Base-by-base conservation (phyloP, 495 filamentous ascomycete genomes). In the Viridothelium virens region DNA sequence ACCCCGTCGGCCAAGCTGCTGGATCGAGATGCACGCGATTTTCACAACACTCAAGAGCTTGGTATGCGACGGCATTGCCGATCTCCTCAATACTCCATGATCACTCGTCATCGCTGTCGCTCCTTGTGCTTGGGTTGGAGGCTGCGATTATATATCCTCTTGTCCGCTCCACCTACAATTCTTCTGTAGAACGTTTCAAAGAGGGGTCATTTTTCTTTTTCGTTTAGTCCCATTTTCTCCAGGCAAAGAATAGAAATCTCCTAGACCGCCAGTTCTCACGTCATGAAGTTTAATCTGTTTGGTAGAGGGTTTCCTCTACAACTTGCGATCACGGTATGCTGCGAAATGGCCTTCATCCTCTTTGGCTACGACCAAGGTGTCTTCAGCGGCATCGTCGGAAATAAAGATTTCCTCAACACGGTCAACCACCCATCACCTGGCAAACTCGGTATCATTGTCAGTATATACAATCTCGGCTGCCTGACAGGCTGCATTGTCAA, bases 311-410 rank as follows among this genome's bases (percentile, higher is more conserved):
- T 70, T 31, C 69, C 63, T 33, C 71, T 76, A 18, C 72, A 67
- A 11, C 59, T 70, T 16, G 74, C 74, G 39, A 73, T 76, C 62
- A 76, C 69, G 14, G 41, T 74, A 16, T 66, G 66, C 14, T 76
- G 74, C 59, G 68, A 74, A 62, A 74, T 76, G 53, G 74, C 74
- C 7, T 76, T 76, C 62, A 71, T 76, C 34, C 65, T 76, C n/a
- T 74, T 73, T 56, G 77, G 82, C 31, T 85, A 84, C 65, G 83
- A 85, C 61, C 83, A 85, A 71, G 83, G 81, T 64, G 78, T 82
- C 7, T 81, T 83, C 70, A 78, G 76, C 41, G 81, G 81, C 36
- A 79, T 84, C 59, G 74, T 80, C 33, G 75, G 74, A 48, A 80
- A 80, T 67, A 66, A 77, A 6, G 77, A 82, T 47, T 86, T 81